Evolutionary conservation across 2,329 filamentous ascomycete genomes (phyloP).

Genomic region (Colletotrichum spaethianum): DNA sequence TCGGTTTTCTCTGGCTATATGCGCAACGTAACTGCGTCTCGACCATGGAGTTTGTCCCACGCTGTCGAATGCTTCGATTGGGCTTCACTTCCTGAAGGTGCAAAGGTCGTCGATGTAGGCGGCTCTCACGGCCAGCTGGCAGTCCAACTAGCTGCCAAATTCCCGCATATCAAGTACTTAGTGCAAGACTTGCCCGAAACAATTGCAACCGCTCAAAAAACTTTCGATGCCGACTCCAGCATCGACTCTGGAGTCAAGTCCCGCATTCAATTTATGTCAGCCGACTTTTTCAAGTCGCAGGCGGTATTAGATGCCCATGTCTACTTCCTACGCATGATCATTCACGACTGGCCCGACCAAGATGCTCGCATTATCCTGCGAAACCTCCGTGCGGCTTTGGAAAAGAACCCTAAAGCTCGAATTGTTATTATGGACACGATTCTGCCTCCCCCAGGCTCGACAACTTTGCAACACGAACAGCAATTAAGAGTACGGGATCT

Average conservation of each 20-base stretch:
- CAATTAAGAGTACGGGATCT: conserved; percentile 52
- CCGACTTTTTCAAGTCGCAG: conserved; percentile 57
- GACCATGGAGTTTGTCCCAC: conserved; percentile 48
- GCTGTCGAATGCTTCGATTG: conserved; percentile 44
- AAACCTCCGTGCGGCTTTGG: conserved; percentile 57
- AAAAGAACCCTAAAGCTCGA: neutral
- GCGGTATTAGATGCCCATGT: conserved; percentile 58
- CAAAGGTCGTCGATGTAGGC: conserved; percentile 35
- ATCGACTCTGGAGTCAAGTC: conserved; percentile 41
- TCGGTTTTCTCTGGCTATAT: conserved; percentile 51
- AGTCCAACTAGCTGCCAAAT: conserved; percentile 13
- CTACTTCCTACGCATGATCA: conserved; percentile 66
- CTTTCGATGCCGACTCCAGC: neutral
- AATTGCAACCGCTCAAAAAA: conserved; percentile 1
- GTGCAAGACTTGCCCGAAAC: conserved; percentile 35
- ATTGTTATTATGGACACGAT: conserved; percentile 44
- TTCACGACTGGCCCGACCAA: conserved; percentile 69
- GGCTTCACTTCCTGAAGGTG: conserved; percentile 18
- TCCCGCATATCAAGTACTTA: conserved; percentile 19
- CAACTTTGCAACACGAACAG: conserved; percentile 38
- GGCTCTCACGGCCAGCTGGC: conserved; percentile 34
- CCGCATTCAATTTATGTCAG: conserved; percentile 52
- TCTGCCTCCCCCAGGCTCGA: conserved; percentile 55
- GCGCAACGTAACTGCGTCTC: conserved; percentile 48
- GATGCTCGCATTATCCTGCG: conserved; percentile 56